These are phyloP conservation scores for Haematococcus sp. DNA, from an alignment of 139 green algal species.

Conservation along the genomic window DNA sequence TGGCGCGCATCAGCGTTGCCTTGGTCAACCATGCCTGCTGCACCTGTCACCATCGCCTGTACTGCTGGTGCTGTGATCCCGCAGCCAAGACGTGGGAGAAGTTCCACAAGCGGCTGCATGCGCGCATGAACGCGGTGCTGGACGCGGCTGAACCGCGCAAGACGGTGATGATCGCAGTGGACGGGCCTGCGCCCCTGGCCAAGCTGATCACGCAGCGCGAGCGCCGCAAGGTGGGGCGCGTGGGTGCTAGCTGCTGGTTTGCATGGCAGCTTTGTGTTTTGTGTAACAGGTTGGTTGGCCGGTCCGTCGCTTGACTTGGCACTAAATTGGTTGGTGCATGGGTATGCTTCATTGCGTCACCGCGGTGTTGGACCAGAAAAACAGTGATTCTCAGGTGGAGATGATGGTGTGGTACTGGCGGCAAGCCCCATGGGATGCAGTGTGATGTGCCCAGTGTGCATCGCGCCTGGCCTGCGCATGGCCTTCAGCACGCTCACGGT, in stretches of 20 bases:
- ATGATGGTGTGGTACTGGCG: too few species aligned
- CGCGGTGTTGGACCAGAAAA: background rate
- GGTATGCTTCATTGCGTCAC: background rate
- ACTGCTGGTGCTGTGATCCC: background rate
- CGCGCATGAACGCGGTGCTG: slow-evolving; percentile 64
- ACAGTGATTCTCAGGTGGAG: too few species aligned
- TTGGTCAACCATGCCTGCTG: too few species aligned
- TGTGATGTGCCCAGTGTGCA: too few species aligned
- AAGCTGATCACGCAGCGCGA: slow-evolving; percentile 85
- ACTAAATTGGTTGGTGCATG: background rate
- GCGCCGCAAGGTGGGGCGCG: slow-evolving; percentile 43
- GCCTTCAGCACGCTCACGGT: too few species aligned
- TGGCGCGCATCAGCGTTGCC: too few species aligned
- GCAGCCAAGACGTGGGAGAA: slow-evolving; percentile 48
- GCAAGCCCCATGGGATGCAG: too few species aligned
- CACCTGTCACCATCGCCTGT: background rate
- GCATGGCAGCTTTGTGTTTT: background rate
- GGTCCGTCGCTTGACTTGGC: background rate
- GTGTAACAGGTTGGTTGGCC: background rate
- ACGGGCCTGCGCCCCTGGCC: slow-evolving; percentile 80
- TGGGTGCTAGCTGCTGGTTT: background rate
- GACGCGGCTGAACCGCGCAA: slow-evolving; percentile 44
- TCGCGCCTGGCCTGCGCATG: background rate
- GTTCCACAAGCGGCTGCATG: slow-evolving; percentile 65
- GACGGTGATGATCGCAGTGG: slow-evolving; percentile 72